These are phyloP conservation scores for Candida sojae DNA, from an alignment of 1,139 yeast species.

Conservation along the genomic window DNA sequence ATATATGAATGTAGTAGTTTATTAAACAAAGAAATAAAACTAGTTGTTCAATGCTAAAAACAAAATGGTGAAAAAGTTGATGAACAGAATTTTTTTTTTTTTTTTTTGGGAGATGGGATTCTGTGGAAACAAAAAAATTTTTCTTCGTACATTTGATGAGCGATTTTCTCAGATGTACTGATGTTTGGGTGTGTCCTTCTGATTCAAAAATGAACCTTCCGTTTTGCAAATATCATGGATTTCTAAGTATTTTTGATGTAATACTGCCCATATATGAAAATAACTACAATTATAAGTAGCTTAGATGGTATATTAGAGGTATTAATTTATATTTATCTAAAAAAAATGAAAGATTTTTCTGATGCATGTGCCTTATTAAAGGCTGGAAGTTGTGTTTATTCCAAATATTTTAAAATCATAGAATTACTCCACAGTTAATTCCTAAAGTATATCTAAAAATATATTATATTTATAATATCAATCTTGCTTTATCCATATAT, in stretches of 20 bases:
- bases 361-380: neutral
- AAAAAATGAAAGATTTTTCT: neutral
- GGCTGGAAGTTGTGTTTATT: neutral
- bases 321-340: neutral
- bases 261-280: too few species aligned
- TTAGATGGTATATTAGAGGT: too few species aligned
- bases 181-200: neutral
- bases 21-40: neutral
- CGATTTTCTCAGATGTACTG: neutral
- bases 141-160: neutral
- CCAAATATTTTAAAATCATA: neutral
- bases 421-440: neutral
- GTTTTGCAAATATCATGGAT: neutral
- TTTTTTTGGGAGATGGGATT: constrained; percentile 4
- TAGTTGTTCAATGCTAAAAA: neutral
- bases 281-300: too few species aligned
- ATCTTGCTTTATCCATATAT: neutral
- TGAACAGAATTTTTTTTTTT: neutral
- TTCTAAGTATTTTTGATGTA: neutral
- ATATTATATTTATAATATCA: neutral
- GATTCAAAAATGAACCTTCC: neutral
- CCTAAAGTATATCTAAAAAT: neutral
- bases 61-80: neutral
- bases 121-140: neutral
- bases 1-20: neutral